A percentile compares a stretch with the other conserved stretches of the same genome.
Conservation (phyloP, 306 rosid species). For the Parietaria judaica region DNA sequence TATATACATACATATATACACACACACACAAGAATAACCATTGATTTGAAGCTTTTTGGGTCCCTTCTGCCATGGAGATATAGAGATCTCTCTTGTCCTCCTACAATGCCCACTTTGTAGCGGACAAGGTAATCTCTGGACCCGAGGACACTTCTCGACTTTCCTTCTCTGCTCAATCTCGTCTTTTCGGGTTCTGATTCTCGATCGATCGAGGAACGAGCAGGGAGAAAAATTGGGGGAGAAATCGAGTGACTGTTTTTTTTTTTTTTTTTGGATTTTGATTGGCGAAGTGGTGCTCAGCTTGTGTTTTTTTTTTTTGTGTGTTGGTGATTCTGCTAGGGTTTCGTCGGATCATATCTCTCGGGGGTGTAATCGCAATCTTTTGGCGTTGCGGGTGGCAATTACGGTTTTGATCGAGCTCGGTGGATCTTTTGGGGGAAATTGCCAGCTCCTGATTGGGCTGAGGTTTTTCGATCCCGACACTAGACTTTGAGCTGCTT, state of each 20-base stretch:
- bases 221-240: background rate
- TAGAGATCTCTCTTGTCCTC: conserved; percentile 41
- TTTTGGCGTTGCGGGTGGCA: conserved; percentile 17
- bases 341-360: conserved; percentile 43
- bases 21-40: background rate
- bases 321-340: conserved; percentile 33
- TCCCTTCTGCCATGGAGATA: conserved; percentile 4
- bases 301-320: conserved; percentile 3
- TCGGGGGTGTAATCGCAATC: conserved; percentile 18
- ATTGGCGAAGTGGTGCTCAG: conserved; percentile 15
- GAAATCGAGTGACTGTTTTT: background rate
- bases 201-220: conserved; percentile 2
- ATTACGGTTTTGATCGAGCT: conserved; percentile 37
- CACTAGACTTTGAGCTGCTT: conserved; percentile 35
- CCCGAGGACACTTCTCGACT: background rate
- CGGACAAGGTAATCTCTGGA: conserved; percentile 46
- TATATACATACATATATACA: no score
- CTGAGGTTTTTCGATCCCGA: conserved; percentile 31
- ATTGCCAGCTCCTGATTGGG: conserved; percentile 20
- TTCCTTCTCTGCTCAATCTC: background rate
- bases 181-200: background rate
- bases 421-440: conserved; percentile 13
- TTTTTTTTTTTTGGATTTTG: background rate
- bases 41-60: background rate
- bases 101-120: conserved; percentile 47